These are phyloP conservation scores for Klebsormidium nitens DNA, from an alignment of 139 green algal genomes.

Conservation along the genomic window DNA sequence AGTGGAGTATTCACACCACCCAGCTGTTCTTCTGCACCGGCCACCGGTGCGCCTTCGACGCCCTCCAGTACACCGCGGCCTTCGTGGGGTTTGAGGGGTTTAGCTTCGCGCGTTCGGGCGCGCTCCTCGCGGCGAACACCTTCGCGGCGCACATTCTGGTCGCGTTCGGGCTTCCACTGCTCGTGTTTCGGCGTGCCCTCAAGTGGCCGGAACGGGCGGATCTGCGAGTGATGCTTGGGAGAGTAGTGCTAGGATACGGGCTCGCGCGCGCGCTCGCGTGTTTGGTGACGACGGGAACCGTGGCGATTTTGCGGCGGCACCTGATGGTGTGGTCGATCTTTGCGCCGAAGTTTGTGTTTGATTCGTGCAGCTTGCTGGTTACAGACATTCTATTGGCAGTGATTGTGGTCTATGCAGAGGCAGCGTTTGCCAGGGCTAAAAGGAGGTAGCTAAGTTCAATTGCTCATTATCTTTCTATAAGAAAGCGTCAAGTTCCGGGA, in stretches of 20 bases:
- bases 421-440: no score
- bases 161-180: slow-evolving; percentile 1
- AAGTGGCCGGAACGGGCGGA: background rate
- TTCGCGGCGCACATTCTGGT: slow-evolving; percentile 43
- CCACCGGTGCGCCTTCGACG: slow-evolving; percentile 87
- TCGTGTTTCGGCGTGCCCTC: background rate
- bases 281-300: slow-evolving; percentile 46
- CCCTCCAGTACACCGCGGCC: slow-evolving; percentile 74
- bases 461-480: no score
- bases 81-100: slow-evolving; percentile 82
- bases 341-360: slow-evolving; percentile 83
- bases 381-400: slow-evolving; percentile 3
- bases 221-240: background rate
- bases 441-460: no score
- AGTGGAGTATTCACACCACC: slow-evolving; percentile 1
- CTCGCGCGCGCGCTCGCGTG: background rate
- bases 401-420: no score
- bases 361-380: slow-evolving; percentile 44
- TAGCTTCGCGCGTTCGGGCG: slow-evolving; percentile 40
- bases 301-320: slow-evolving; percentile 62
- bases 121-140: slow-evolving; percentile 71
- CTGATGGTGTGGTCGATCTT: slow-evolving; percentile 87
- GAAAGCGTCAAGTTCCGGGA: no score
- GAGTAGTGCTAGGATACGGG: background rate
- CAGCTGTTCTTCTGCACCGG: slow-evolving; percentile 68